phyloP scores from a whole-genome alignment of 2,329 filamentous ascomycete genomes.

The Calonectria multiphialidica region DNA sequence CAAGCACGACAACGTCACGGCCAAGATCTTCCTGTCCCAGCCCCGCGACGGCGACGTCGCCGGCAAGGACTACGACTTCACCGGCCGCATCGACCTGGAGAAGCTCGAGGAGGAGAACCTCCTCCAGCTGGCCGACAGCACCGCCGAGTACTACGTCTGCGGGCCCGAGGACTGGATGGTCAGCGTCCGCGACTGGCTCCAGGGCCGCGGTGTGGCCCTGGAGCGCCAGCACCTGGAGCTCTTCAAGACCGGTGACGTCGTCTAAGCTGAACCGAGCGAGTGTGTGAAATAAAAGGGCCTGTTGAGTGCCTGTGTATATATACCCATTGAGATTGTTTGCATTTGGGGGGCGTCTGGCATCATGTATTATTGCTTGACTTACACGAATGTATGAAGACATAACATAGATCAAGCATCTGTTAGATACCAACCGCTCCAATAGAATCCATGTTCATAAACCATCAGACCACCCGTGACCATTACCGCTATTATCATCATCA shows the following conservation, averaged over 20 bases:
- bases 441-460: background rate
- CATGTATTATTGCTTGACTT: slow-evolving; percentile 21
- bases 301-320: background rate
- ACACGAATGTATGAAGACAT: slow-evolving; percentile 7
- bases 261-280: slow-evolving; percentile 21
- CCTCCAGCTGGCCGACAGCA: slow-evolving; percentile 66
- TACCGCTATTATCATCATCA: too few relatives aligned
- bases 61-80: slow-evolving; percentile 70
- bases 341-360: slow-evolving; percentile 36
- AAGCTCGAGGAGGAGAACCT: slow-evolving; percentile 63
- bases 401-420: slow-evolving; percentile 17
- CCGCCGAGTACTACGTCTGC: slow-evolving; percentile 78
- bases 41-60: slow-evolving; percentile 56
- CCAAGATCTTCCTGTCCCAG: slow-evolving; percentile 69
- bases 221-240: slow-evolving; percentile 75
- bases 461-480: too few relatives aligned
- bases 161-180: slow-evolving; percentile 80
- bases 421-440: slow-evolving; percentile 21
- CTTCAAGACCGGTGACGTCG: slow-evolving; percentile 67
- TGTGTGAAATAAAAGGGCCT: background rate
- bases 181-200: slow-evolving; percentile 65
- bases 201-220: slow-evolving; percentile 66
- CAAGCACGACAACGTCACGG: slow-evolving; percentile 46
- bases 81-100: slow-evolving; percentile 69
- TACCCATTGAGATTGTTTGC: slow-evolving; percentile 13